Evolutionary conservation across 169 alveolate species (phyloP), one percentile per base, ranked within the genome.

Genomic region (Ichthyophthirius multifiliis): DNA sequence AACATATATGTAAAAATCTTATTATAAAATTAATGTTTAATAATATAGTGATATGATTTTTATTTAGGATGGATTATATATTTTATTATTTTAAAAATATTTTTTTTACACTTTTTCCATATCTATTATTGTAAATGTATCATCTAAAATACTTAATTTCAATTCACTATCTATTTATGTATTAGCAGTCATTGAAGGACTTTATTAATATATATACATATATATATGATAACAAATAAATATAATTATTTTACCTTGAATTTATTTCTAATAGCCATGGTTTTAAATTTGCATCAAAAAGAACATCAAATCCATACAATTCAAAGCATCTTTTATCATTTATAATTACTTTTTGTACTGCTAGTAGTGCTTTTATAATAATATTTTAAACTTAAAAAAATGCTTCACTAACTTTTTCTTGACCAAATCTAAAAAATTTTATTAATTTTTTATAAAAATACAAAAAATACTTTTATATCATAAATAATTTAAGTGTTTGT

Each of bases 191-290:
- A 97, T 90, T 15, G 98, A 94, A 18, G 99, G 99, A 74, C 98
- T 92, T 31, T 43, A 10, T 13, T 37, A 62, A 34, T 34, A 15
- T 39, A 48, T 10, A 76, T 55, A 12, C 5, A 20, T 55, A 20
- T n/a, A 5, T 55, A 3, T 20, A 9, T 20, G 13, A 15, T 5
- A 20, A 5, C 3, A 9, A 20, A 55, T 27, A 5, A 55, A 20
- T 5, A 55, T 55, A 1, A 16, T 62, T 62, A 5, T 41, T 48
- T 39, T 63, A 78, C 85, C 85, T 78, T 47, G 98, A 95, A 90
- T 97, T 98, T 5, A 98, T 97, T 85, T 98, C 99, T 74, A 98
- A 82, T 47, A 98, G 87, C 99, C 99, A 98, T 4, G 99, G 99
- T 44, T 94, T 95, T 48, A 95, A 85, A 47, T 93, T 92, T 18